Percentiles rank a stretch among this genome's conserved stretches.
Conservation (phyloP, 306 rosid species). For the Quercus bicolor region DNA sequence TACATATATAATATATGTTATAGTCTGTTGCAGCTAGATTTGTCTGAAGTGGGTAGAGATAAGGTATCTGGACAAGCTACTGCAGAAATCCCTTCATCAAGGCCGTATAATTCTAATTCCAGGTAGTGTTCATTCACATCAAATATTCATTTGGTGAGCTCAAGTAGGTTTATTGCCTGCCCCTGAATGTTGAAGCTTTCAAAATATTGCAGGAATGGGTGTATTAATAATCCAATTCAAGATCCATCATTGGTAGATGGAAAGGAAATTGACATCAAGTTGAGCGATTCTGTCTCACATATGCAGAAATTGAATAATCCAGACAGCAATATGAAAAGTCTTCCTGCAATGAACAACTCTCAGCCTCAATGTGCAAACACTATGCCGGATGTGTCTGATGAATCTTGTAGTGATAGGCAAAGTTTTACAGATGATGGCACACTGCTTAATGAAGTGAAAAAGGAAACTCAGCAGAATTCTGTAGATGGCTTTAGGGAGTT, state of each 20-base stretch:
- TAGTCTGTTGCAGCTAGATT: conserved; percentile 62
- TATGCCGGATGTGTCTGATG: conserved; percentile 24
- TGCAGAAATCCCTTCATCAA: conserved; percentile 42
- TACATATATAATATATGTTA: conserved; percentile 13
- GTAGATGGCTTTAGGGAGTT: conserved; percentile 26
- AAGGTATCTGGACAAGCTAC: conserved; percentile 86
- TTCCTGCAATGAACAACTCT: conserved; percentile 7
- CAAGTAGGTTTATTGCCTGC: conserved; percentile 15
- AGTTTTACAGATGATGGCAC: conserved; percentile 29
- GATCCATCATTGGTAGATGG: conserved; percentile 23
- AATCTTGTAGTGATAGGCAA: conserved; percentile 26
- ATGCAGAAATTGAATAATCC: conserved; percentile 26
- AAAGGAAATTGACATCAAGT: conserved; percentile 39
- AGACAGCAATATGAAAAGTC: conserved; percentile 24
- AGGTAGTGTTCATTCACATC: conserved; percentile 40
- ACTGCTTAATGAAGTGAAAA: conserved; percentile 22
- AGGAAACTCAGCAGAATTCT: conserved; percentile 37
- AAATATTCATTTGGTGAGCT: conserved; percentile 4
- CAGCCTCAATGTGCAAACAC: conserved; percentile 7
- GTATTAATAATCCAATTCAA: conserved; percentile 34
- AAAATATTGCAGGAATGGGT: conserved; percentile 44
- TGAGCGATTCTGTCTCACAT: conserved; percentile 28
- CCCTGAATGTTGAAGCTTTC: conserved; percentile 8
- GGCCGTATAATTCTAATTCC: conserved; percentile 29
- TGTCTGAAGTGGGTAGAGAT: conserved; percentile 69